phyloP scores from a whole-genome alignment of 352 stramenopile genomes.

The Globisporangium canariense region DNA sequence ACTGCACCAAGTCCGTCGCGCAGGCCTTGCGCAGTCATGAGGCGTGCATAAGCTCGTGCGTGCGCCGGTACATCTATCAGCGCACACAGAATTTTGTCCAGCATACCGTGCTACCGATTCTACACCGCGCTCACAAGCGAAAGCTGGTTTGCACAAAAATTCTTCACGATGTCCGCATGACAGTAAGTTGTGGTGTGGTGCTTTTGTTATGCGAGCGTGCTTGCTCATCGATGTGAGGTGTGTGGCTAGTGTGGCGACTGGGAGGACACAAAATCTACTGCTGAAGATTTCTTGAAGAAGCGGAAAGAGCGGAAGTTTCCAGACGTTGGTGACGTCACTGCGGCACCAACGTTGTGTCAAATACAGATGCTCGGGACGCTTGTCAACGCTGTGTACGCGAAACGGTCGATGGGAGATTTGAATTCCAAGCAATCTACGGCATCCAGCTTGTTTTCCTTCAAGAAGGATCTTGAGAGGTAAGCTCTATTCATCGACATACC shows the following conservation, averaged over 20 bases:
- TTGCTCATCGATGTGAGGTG: background rate
- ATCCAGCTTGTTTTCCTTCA: conserved; percentile 54
- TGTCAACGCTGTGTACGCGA: conserved; percentile 60
- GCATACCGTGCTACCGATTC: conserved; percentile 63
- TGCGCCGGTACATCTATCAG: conserved; percentile 61
- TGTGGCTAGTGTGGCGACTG: conserved; percentile 53
- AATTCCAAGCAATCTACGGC: conserved; percentile 38
- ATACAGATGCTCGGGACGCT: conserved; percentile 52
- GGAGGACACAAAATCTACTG: conserved; percentile 32
- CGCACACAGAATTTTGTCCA: conserved; percentile 72
- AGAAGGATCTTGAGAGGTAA: conserved; percentile 79
- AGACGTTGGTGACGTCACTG: conserved; percentile 25
- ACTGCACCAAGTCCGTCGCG: conserved; percentile 65
- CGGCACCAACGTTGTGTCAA: conserved; percentile 33
- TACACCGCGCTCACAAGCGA: conserved; percentile 85
- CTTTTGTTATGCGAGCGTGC: background rate
- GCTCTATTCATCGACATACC: background rate
- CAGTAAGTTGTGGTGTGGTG: conserved; percentile 29
- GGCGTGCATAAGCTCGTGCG: conserved; percentile 28
- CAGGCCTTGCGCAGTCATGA: conserved; percentile 35
- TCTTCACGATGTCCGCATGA: conserved; percentile 65
- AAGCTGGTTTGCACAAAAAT: conserved; percentile 59
- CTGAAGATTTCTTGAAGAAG: conserved; percentile 51
- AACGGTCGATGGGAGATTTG: conserved; percentile 53
- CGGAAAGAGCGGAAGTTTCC: conserved; percentile 43